A percentile compares a stretch with the other conserved stretches of the same genome.
Conservation (phyloP, 768 basidiomycete genomes). For the Melanogaster broomeanus region DNA sequence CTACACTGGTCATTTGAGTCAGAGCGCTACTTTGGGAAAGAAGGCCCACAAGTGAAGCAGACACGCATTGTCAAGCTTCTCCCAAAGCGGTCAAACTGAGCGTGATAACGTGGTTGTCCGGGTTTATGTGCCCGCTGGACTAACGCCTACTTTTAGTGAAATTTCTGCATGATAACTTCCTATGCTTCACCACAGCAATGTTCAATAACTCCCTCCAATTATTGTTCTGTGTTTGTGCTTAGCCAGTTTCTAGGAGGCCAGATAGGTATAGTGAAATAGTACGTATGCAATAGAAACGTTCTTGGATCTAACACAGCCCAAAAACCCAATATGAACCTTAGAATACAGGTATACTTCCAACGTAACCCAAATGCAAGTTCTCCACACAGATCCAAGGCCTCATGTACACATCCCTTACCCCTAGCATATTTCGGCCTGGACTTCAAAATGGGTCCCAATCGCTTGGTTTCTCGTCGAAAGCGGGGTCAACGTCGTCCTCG, state of each 20-base stretch:
- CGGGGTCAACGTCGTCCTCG: slow-evolving; percentile 18
- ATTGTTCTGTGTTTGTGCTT: no score
- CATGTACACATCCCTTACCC: neutral
- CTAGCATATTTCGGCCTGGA: slow-evolving; percentile 24
- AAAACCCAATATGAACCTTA: neutral
- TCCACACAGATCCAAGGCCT: neutral
- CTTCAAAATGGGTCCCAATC: slow-evolving; percentile 34
- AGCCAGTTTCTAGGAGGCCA: no score
- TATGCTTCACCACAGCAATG: no score
- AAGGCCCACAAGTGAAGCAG: slow-evolving; percentile 35
- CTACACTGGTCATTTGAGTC: slow-evolving; percentile 54
- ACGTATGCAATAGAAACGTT: no score
- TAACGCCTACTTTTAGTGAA: no score
- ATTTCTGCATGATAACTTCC: no score
- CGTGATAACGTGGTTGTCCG: no score
- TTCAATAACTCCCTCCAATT: no score
- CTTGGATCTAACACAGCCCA: no score
- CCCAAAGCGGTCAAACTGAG: no score
- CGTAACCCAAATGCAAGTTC: neutral
- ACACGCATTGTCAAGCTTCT: slow-evolving; percentile 31
- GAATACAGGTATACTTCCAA: neutral
- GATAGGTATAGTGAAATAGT: no score
- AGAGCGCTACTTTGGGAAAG: slow-evolving; percentile 41
- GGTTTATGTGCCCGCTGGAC: no score
- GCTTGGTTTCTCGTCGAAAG: slow-evolving; percentile 29